Evolutionary conservation across 805 yeast genomes (phyloP).

Genomic region (Lipomyces anomalus): DNA sequence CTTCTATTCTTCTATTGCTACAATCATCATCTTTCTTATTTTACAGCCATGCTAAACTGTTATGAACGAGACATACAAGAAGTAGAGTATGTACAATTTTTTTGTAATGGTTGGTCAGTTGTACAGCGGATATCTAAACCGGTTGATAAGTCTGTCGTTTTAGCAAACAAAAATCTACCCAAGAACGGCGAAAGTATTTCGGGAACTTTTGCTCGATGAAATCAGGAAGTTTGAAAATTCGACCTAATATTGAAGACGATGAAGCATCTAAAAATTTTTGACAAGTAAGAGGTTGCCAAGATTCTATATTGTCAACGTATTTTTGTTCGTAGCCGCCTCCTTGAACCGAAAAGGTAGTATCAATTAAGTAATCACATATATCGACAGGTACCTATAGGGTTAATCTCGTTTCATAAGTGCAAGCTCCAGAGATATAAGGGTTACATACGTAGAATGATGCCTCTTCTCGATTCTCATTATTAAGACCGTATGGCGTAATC

Average conservation of each 20-base stretch:
- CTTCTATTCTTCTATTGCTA: too few relatives aligned
- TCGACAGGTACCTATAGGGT: constrained; percentile 8
- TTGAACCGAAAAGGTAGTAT: constrained; percentile 31
- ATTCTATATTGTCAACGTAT: constrained; percentile 9
- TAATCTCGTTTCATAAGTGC: background rate
- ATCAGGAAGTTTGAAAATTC: constrained; percentile 15
- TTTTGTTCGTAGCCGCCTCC: constrained; percentile 8
- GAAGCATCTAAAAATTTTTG: constrained; percentile 11
- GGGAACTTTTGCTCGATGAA: constrained; percentile 3
- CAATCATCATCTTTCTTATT: too few relatives aligned
- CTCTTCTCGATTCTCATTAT: constrained; percentile 66
- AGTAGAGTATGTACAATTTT: too few relatives aligned
- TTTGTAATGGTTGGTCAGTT: too few relatives aligned
- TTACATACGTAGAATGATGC: constrained; percentile 47
- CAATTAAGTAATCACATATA: constrained; percentile 66
- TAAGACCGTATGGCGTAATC: constrained; percentile 58
- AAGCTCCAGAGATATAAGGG: constrained; percentile 10
- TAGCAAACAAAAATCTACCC: background rate
- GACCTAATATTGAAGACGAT: constrained; percentile 12
- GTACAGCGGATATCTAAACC: too few relatives aligned
- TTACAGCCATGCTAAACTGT: too few relatives aligned
- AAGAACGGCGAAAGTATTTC: background rate
- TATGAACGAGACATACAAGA: too few relatives aligned
- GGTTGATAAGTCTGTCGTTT: background rate
- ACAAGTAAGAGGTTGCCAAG: constrained; percentile 14